Conservation (phyloP, 805 yeast species). For the Ogataea thermomethanolica region DNA sequence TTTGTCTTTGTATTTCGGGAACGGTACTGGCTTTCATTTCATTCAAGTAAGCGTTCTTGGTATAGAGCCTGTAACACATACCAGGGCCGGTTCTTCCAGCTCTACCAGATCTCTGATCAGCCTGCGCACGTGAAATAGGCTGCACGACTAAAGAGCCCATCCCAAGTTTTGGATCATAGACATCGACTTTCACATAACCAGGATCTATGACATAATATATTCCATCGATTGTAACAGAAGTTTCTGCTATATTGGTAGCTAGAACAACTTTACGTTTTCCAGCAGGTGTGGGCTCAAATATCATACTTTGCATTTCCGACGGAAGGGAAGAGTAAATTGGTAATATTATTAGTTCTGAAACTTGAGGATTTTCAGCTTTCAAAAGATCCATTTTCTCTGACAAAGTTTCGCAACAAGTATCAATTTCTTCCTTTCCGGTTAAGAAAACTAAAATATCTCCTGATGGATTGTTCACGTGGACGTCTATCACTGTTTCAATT, state of each 20-base stretch:
- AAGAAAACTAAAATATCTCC: slow-evolving; percentile 83
- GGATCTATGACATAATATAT: slow-evolving; percentile 90
- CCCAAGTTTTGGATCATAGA: slow-evolving; percentile 82
- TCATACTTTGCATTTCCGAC: slow-evolving; percentile 80
- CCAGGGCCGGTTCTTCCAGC: slow-evolving; percentile 99
- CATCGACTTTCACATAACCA: slow-evolving; percentile 88
- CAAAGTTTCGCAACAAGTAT: slow-evolving; percentile 75
- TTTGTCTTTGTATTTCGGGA: slow-evolving; percentile 91
- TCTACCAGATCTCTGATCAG: slow-evolving; percentile 92
- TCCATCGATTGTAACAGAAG: slow-evolving; percentile 94
- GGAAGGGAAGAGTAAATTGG: slow-evolving; percentile 94
- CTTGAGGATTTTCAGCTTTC: slow-evolving; percentile 45
- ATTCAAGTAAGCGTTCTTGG: slow-evolving; percentile 70
- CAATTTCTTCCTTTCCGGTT: slow-evolving; percentile 95
- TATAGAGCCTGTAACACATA: slow-evolving; percentile 85
- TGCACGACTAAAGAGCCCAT: slow-evolving; percentile 83
- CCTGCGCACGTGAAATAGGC: slow-evolving; percentile 93
- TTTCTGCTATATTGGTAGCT: slow-evolving; percentile 97
- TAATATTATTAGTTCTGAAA: slow-evolving; percentile 66
- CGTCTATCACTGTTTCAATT: slow-evolving; percentile 79
- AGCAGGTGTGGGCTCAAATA: slow-evolving; percentile 84
- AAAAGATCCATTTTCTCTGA: slow-evolving; percentile 59
- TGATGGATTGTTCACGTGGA: slow-evolving; percentile 70
- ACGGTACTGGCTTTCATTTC: slow-evolving; percentile 79
- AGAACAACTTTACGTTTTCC: slow-evolving; percentile 84